These are phyloP conservation scores for Wickerhamiella musiphila DNA, from an alignment of 805 yeast genomes.

Conservation along the genomic window DNA sequence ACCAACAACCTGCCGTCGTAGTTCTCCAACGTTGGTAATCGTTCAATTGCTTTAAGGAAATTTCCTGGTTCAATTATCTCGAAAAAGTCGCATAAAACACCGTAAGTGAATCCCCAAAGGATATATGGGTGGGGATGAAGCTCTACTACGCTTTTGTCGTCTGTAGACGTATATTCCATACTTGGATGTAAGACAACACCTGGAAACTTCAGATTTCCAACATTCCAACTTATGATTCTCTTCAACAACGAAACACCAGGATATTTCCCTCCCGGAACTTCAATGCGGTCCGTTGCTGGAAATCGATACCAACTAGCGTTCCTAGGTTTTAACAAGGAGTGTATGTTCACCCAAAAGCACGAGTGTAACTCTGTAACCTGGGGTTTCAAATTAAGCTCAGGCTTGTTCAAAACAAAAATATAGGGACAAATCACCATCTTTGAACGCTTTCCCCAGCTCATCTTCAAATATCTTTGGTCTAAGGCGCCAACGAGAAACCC, in stretches of 20 bases:
- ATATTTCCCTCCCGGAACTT: no score
- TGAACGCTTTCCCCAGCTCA: constrained; percentile 19
- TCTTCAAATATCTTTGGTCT: constrained; percentile 21
- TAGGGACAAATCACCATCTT: constrained; percentile 23
- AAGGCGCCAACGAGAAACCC: constrained; percentile 21
- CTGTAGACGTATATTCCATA: no score
- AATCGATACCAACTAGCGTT: no score
- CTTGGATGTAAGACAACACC: constrained; percentile 17
- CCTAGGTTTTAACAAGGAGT: no score
- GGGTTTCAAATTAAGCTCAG: constrained; percentile 12
- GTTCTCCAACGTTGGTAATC: constrained; percentile 14
- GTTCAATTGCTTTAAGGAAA: constrained; percentile 3
- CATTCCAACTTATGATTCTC: constrained; percentile 6
- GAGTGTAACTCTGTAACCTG: constrained; percentile 23
- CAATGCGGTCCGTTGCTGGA: no score
- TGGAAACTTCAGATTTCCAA: constrained; percentile 18
- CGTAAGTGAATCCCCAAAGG: constrained; percentile 25
- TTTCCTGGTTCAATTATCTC: constrained; percentile 13
- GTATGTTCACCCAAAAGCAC: constrained; percentile 26
- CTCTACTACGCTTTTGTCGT: constrained; percentile 1
- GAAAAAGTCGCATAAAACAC: constrained; percentile 20
- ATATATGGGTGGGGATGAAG: constrained; percentile 15
- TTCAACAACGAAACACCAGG: no score
- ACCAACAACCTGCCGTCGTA: constrained; percentile 16
- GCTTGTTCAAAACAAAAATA: constrained; percentile 18